Conservation (phyloP, 352 stramenopile species). For the Phytopythium boreale region DNA sequence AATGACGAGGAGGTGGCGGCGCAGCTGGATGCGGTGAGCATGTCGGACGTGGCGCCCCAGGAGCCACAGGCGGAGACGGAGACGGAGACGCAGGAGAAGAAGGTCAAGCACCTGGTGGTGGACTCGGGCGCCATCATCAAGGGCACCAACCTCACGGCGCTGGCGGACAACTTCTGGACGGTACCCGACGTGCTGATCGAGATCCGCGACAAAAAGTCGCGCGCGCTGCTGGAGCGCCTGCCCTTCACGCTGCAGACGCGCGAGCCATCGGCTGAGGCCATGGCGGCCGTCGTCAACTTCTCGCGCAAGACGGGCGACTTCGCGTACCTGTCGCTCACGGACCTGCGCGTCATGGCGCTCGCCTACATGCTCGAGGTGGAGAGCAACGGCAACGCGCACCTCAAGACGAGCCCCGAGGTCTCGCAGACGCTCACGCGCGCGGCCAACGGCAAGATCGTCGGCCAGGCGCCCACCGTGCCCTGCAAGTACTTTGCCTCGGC, state of each 20-base stretch:
- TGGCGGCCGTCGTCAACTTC: constrained; percentile 80
- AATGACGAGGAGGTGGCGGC: constrained; percentile 15
- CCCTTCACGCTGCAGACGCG: constrained; percentile 77
- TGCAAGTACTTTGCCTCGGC: constrained; percentile 81
- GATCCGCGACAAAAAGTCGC: constrained; percentile 81
- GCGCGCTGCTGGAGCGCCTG: constrained; percentile 61
- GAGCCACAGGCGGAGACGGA: constrained; percentile 4
- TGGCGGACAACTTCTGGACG: constrained; percentile 88
- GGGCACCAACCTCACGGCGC: constrained; percentile 62
- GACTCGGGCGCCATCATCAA: constrained; percentile 90
- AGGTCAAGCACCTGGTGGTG: constrained; percentile 76
- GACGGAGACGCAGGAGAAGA: constrained; percentile 41
- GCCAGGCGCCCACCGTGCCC: constrained; percentile 42
- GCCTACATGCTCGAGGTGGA: constrained; percentile 85
- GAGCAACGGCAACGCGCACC: constrained; percentile 57
- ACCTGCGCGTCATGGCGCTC: constrained; percentile 87
- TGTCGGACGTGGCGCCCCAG: constrained; percentile 4
- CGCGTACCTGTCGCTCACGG: constrained; percentile 76
- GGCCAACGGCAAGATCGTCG: constrained; percentile 66
- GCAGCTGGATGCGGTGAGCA: constrained; percentile 8
- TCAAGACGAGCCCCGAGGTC: constrained; percentile 67
- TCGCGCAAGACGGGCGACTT: constrained; percentile 87
- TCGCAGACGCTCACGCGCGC: constrained; percentile 64
- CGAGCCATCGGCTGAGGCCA: constrained; percentile 75
- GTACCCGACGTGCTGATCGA: constrained; percentile 81